These are phyloP conservation scores for Vaccinium macrocarpon DNA, from an alignment of 148 eudicot genomes.

Conservation along the genomic window DNA sequence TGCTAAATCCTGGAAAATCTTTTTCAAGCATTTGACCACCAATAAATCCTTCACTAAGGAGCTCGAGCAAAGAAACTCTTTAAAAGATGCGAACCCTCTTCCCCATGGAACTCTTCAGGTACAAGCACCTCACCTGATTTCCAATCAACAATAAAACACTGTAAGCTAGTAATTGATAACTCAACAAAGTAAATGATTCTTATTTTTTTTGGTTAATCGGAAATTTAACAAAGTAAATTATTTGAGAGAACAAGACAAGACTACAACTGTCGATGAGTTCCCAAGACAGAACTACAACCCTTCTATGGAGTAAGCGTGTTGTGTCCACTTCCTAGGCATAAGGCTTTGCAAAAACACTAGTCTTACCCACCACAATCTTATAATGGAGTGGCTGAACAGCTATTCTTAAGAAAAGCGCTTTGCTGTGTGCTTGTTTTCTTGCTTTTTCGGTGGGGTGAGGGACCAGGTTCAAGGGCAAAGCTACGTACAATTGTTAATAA, in stretches of 20 bases:
- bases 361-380: neutral
- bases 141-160: conserved; percentile 4
- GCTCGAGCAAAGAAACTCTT: neutral
- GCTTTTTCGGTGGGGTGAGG: neutral
- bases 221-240: too few species aligned
- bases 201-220: too few species aligned
- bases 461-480: neutral
- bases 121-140: conserved; percentile 61
- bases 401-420: neutral
- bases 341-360: neutral
- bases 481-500: neutral
- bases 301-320: neutral
- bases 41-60: neutral
- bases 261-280: neutral
- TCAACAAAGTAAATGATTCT: neutral
- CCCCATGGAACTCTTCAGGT: conserved; percentile 82
- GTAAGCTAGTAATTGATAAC: neutral
- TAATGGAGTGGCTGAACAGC: neutral
- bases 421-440: neutral
- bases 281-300: neutral
- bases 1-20: conserved; percentile 4
- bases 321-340: neutral
- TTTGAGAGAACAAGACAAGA: neutral
- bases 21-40: conserved; percentile 2
- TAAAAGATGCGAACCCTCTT: conserved; percentile 55